A percentile compares a stretch with the other conserved stretches of the same genome.
phyloP scores from a whole-genome alignment of 1,284 basidiomycete species.

The Taiwanofungus camphoratus region DNA sequence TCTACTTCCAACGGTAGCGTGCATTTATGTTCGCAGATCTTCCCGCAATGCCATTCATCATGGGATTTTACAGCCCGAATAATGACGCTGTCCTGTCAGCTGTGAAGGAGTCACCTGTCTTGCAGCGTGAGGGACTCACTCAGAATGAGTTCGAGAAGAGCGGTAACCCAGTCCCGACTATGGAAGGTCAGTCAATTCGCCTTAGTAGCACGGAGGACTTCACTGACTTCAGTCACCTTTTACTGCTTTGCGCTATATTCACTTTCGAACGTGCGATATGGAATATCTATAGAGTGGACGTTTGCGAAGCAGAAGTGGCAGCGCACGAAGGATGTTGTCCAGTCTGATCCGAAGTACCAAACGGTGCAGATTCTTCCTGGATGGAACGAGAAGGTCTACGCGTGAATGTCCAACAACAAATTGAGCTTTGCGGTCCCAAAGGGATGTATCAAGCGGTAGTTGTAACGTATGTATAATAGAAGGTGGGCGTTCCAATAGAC shows the following conservation, averaged over 20 bases:
- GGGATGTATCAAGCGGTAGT: no score
- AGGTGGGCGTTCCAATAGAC: no score
- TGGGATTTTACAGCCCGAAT: slow-evolving; percentile 42
- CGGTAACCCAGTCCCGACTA: slow-evolving; percentile 40
- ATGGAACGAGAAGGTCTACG: slow-evolving; percentile 36
- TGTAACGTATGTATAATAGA: background rate
- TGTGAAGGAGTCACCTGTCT: slow-evolving; percentile 39
- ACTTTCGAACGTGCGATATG: no score
- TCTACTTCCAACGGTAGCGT: slow-evolving; percentile 43
- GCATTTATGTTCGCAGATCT: background rate
- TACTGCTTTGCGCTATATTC: background rate
- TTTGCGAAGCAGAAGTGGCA: slow-evolving; percentile 46
- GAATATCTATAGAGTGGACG: slow-evolving; percentile 33
- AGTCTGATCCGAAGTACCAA: slow-evolving; percentile 26
- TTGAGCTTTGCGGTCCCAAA: background rate
- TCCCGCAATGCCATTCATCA: background rate
- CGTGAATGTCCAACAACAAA: background rate
- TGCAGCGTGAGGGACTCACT: slow-evolving; percentile 41
- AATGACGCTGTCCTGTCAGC: slow-evolving; percentile 41
- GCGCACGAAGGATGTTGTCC: slow-evolving; percentile 30
- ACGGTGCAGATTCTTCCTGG: slow-evolving; percentile 38
- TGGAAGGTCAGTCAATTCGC: slow-evolving; percentile 35
- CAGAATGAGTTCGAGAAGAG: slow-evolving; percentile 45
- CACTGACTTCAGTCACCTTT: no score
- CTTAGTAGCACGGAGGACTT: no score